Evolutionary conservation across 116 monocot species (phyloP), one percentile per base, ranked within the genome.

Genomic region (Cymodocea nodosa): DNA sequence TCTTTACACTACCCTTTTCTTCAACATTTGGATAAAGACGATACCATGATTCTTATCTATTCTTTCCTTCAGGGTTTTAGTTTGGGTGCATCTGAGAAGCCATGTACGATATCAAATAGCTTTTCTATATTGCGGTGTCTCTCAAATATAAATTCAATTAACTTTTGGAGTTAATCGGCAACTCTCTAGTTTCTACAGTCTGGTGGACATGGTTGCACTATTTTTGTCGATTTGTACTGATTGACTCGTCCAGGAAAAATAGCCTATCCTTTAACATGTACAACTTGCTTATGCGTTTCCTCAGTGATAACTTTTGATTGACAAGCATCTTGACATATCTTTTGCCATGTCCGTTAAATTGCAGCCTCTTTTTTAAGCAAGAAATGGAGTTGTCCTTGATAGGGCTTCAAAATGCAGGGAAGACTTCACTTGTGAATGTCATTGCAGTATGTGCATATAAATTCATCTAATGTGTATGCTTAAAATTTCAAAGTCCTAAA

Each of bases 361-460:
- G 75, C 80, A 95, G 95, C 81, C 81, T 95, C 16, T 95, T 95
- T 68, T 95, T 95, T 77, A 95, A 95, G 82, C 90, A 95, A 78
- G 90, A 95, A 74, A 95, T 95, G 95, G 95, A 95, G 68, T 71
- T 95, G 19, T 95, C 95, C 30, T 71, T 95, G 62, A 95, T 95
- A 35, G 95, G 95, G 51, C 85, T 95, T 58, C 95, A 95, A 62
- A 95, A 95, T 79, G 95, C 90, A 20, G 95, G 95, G 65, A 95
- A 95, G 78, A 95, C 95, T 25, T 95, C 95, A 22, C 87, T 95
- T 56, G 95, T 95, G 63, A 95, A 90, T 55, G 95, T 95, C 65
- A 75, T 95, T 65, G 95, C 95, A 36, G 95, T 95, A 77, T 36
- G 84, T 77, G 62, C 59, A 24, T 72, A 20, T 59, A 35, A 11